Evolutionary conservation across 2,329 filamentous ascomycete species (phyloP).

Genomic region (Venturia oleaginea): DNA sequence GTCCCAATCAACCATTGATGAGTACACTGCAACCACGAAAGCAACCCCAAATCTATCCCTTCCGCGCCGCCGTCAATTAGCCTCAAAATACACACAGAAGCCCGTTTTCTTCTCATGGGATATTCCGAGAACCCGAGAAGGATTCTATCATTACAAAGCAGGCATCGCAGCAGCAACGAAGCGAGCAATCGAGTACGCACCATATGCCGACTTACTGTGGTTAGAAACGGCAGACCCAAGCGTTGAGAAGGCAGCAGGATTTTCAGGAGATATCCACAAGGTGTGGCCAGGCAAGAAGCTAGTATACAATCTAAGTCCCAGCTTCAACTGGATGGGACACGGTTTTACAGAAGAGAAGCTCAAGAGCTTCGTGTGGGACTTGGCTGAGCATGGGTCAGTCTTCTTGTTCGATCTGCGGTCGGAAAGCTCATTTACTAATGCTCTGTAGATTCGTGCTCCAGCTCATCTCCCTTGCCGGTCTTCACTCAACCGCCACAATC

Average conservation of each 20-base stretch:
- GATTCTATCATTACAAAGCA: slow-evolving; percentile 82
- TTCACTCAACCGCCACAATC: slow-evolving; percentile 56
- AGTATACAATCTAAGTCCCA: slow-evolving; percentile 92
- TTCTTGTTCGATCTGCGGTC: background rate
- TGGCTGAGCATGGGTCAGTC: slow-evolving; percentile 77
- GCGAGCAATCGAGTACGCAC: slow-evolving; percentile 81
- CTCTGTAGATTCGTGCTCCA: slow-evolving; percentile 48
- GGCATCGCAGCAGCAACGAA: slow-evolving; percentile 84
- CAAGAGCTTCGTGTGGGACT: slow-evolving; percentile 91
- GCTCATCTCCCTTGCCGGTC: slow-evolving; percentile 53
- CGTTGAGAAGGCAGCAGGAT: slow-evolving; percentile 64
- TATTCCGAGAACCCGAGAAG: slow-evolving; percentile 83
- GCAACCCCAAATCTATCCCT: slow-evolving; percentile 68
- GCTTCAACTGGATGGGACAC: slow-evolving; percentile 98
- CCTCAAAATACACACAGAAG: slow-evolving; percentile 54
- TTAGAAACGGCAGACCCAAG: slow-evolving; percentile 89
- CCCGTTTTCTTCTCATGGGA: slow-evolving; percentile 84
- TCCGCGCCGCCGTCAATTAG: slow-evolving; percentile 64
- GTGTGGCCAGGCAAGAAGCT: slow-evolving; percentile 71
- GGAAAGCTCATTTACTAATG: slow-evolving; percentile 16
- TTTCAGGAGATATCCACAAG: slow-evolving; percentile 66
- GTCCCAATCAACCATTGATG: slow-evolving; percentile 52
- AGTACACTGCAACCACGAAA: slow-evolving; percentile 55
- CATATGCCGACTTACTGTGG: slow-evolving; percentile 92
- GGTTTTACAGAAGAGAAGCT: slow-evolving; percentile 78